Evolutionary conservation across 2,329 filamentous ascomycete genomes (phyloP), one percentile per base, ranked within the genome.

Genomic region (Fonsecaea nubica): DNA sequence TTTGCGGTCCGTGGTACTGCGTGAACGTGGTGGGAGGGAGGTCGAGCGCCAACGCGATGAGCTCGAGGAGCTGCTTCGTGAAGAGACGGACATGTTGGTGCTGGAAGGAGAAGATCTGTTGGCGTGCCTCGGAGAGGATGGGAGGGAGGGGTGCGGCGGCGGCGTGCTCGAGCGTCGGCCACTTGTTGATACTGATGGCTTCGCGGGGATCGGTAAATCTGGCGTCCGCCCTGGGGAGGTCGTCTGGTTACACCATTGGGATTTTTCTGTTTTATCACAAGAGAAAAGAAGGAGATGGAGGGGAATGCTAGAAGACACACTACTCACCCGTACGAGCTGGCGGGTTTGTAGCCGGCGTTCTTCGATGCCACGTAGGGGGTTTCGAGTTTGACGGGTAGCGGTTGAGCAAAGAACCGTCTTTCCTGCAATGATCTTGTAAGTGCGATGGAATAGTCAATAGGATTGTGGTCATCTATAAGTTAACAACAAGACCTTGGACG

Each of bases 171-270:
- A 32, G 7, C n/a, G 65, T 63, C 1, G 65, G 65, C 65, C 65
- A 67, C 36, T 67, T 67, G 65, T 67, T 67, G 50, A 67, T 63
- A 42, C 65, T 67, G 61, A 67, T 63, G n/a, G 65, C 65, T 40
- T 67, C 65, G 25, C 65, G 65, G n/a, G 65, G 65, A 52, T 67
- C 65, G 15, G 50, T 67, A 35, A 57, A 58, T 25, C 48, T 57
- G 60, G 56, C 61, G 35, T 64, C 52, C 21, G 65, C 65, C 4
- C 65, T 67, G 57, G 25, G 25, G 25, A 25, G 25, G 25, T 25
- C 25, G 25, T 25, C 25, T 2, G 25, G 25, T 25, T 3, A 25
- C 25, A 25, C 25, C 25, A 25, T 25, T 25, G 25, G 2, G 25
- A 25, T 25, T 25, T 2, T 25, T 25, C 25, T 25, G 25, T 25